A percentile compares a stretch with the other conserved stretches of the same genome.
phyloP scores from a whole-genome alignment of 2,329 filamentous ascomycete species.

The Pseudonectria foliicola region DNA sequence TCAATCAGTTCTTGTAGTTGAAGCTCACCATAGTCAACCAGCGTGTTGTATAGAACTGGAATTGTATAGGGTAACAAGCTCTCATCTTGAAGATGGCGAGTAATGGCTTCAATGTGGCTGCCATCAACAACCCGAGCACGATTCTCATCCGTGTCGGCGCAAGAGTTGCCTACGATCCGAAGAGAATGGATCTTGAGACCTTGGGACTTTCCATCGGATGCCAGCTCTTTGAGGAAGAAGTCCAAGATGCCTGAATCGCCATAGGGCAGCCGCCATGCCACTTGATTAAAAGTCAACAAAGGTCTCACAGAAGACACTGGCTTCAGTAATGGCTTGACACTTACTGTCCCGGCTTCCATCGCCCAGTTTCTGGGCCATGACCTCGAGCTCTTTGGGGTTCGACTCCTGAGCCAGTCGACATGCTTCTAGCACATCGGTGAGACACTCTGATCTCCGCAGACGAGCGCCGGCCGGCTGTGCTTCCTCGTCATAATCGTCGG shows the following conservation, averaged over 20 bases:
- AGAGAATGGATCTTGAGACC: conserved; percentile 47
- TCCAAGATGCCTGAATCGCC: conserved; percentile 52
- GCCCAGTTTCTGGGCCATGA: conserved; percentile 44
- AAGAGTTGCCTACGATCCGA: conserved; percentile 55
- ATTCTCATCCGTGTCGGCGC: conserved; percentile 57
- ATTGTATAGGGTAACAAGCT: conserved; percentile 45
- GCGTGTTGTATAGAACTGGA: conserved; percentile 55
- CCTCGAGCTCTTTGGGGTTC: conserved; percentile 35
- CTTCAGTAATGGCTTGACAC: conserved; percentile 13
- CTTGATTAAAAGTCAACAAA: conserved; percentile 26
- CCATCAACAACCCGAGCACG: conserved; percentile 46
- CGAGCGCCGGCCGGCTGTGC: conserved; percentile 15
- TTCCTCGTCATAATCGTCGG: conserved; percentile 21
- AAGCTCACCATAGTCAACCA: conserved; percentile 52
- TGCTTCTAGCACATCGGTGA: conserved; percentile 32
- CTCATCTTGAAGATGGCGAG: conserved; percentile 40
- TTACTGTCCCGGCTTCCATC: conserved; percentile 50
- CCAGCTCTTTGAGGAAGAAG: conserved; percentile 46
- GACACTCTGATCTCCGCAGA: conserved; percentile 19
- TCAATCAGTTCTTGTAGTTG: not conserved
- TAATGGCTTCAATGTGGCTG: conserved; percentile 40
- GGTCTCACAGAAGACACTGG: not conserved
- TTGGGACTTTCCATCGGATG: conserved; percentile 29
- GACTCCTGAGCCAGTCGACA: conserved; percentile 35
- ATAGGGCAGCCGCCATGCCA: conserved; percentile 48